These are phyloP conservation scores for Lactarius trivialis DNA, from an alignment of 768 basidiomycete genomes.

Conservation along the genomic window DNA sequence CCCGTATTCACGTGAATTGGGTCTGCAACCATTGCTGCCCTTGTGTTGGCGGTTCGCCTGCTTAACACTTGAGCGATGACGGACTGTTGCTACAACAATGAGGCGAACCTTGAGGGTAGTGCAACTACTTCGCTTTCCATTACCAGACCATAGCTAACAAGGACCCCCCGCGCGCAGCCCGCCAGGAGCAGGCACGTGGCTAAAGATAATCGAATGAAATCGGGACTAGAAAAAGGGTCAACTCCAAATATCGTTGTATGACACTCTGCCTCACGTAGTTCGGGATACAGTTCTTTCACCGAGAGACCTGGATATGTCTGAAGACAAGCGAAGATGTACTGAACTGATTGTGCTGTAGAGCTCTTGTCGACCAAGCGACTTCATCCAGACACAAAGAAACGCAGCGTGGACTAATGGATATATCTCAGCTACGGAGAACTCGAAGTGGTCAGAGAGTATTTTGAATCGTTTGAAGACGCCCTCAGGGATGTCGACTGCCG, in stretches of 20 bases:
- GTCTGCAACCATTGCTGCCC: slow-evolving; percentile 41
- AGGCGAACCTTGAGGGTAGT: slow-evolving; percentile 52
- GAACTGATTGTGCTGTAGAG: slow-evolving; percentile 45
- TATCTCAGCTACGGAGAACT: slow-evolving; percentile 39
- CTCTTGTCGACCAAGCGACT: slow-evolving; percentile 51
- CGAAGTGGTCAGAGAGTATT: slow-evolving; percentile 34
- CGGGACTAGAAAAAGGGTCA: slow-evolving; percentile 29
- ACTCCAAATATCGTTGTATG: not conserved
- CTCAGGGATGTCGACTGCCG: slow-evolving; percentile 58
- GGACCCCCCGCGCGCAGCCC: slow-evolving; percentile 51
- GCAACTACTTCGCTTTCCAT: slow-evolving; percentile 40
- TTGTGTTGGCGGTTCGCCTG: slow-evolving; percentile 45
- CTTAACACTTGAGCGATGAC: not conserved
- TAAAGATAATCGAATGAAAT: slow-evolving; percentile 56
- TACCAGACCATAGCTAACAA: slow-evolving; percentile 44
- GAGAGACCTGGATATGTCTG: slow-evolving; percentile 36
- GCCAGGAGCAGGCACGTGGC: slow-evolving; percentile 56
- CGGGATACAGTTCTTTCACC: slow-evolving; percentile 24
- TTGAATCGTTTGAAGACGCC: slow-evolving; percentile 44
- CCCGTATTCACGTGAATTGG: slow-evolving; percentile 53
- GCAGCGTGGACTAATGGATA: slow-evolving; percentile 48
- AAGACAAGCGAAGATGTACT: slow-evolving; percentile 41
- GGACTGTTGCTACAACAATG: not conserved
- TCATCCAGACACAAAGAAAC: slow-evolving; percentile 55
- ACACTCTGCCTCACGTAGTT: slow-evolving; percentile 10